A percentile compares a stretch with the other conserved stretches of the same genome.
Conservation (phyloP, 208 protist genomes). For the Trypanosoma theileri region DNA sequence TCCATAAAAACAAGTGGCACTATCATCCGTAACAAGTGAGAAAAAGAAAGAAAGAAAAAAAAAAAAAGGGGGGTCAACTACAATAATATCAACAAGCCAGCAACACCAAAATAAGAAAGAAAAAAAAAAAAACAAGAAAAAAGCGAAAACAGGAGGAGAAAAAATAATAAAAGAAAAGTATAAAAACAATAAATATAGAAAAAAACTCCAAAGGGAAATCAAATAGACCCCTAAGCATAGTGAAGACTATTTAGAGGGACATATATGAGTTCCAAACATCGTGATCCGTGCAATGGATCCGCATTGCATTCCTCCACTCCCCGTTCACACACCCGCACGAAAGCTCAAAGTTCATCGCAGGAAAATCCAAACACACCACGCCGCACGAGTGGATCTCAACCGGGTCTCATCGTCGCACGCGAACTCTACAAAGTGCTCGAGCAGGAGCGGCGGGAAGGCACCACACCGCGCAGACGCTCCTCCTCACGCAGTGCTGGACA, state of each 20-base stretch:
- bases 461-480: slow-evolving; percentile 5
- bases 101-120: no score
- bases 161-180: no score
- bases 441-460: slow-evolving; percentile 39
- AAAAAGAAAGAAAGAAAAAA: no score
- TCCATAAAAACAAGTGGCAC: no score
- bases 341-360: not conserved
- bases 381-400: not conserved
- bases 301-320: slow-evolving; percentile 1
- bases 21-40: no score
- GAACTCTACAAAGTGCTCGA: slow-evolving; percentile 73
- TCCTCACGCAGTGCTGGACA: slow-evolving; percentile 1
- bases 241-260: not conserved
- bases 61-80: no score
- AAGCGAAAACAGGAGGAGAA: no score
- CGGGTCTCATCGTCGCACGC: slow-evolving; percentile 65
- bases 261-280: slow-evolving; percentile 19
- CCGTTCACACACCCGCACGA: not conserved
- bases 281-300: slow-evolving; percentile 7
- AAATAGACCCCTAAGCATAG: not conserved
- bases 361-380: not conserved
- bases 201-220: no score
- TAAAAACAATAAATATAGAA: no score
- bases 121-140: no score
- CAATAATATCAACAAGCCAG: no score